Evolutionary conservation across 2,329 filamentous ascomycete species (phyloP), one percentile per base, ranked within the genome.

Genomic region (Lecanicillium sp.): DNA sequence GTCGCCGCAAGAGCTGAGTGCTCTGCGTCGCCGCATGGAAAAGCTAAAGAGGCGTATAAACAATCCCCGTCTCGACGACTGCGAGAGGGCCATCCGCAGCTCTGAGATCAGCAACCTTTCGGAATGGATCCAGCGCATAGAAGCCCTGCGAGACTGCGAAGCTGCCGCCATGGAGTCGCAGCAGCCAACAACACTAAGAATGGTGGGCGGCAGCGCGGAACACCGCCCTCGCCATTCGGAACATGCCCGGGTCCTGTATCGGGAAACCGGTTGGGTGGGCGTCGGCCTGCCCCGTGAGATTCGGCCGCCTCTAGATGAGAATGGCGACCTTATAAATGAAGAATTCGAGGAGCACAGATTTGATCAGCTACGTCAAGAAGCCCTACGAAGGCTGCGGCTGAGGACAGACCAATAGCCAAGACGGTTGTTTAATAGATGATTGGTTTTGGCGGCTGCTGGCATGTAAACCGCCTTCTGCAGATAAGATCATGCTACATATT

Each of bases 81-180:
- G 33, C 8, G 41, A 45, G 20, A 36, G 25, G 11, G 32, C 40
- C 8, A 42, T 44, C 9, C 41, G 39, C 15, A 18, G 33, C 10
- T 40, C 43, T 9, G 43, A 47, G 17, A 39, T 44, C 15, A 39
- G 31, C 3, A 25, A 32, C 28, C 34, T 49, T 9, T 15, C 33
- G 17, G 33, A n/a, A 13, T 47, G 46, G 43, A 49, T 47, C 4
- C 28, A 37, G 17, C 33, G 40, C 10, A 40, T 47, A 25, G 43
- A 48, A 28, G 18, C 17, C 17, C 20, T 39, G 25, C 13, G 32
- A 10, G 27, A 36, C 2, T 12, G 30, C 6, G 32, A 32, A 5
- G 28, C 22, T 18, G 40, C 22, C 6, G 7, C 6, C 11, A 25
- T 11, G 11, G 22, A 7, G 22, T 25, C 22, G 6, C 22, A 11